phyloP scores from a whole-genome alignment of 2,329 filamentous ascomycete species.

The Beauveria asiatica region DNA sequence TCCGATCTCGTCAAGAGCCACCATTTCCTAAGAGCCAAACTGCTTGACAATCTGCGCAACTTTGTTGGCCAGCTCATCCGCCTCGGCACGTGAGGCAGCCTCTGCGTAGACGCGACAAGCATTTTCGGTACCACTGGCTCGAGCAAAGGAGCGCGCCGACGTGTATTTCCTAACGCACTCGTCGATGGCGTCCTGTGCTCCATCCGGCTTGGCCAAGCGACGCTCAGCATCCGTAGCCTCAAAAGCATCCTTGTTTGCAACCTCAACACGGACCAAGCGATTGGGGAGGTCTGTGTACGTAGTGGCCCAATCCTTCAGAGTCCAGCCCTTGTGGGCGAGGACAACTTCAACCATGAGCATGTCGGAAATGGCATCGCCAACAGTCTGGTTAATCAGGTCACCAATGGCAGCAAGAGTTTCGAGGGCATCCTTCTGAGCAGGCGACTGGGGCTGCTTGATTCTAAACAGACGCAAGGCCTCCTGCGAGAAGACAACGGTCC shows the following conservation, averaged over 20 bases:
- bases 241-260: conserved; percentile 81
- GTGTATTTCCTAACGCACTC: conserved; percentile 82
- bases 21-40: conserved; percentile 26
- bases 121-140: conserved; percentile 92
- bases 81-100: conserved; percentile 79
- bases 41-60: conserved; percentile 69
- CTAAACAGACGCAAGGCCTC: conserved; percentile 72
- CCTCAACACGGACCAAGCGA: conserved; percentile 86
- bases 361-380: conserved; percentile 92
- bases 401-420: conserved; percentile 75
- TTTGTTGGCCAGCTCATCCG: conserved; percentile 80
- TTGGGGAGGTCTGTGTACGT: conserved; percentile 95
- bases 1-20: neutral
- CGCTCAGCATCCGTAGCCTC: conserved; percentile 88
- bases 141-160: conserved; percentile 80
- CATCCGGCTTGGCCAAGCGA: conserved; percentile 68
- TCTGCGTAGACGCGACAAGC: conserved; percentile 94
- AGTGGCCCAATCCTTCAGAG: conserved; percentile 79
- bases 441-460: conserved; percentile 75
- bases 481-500: conserved; percentile 88
- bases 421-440: conserved; percentile 82
- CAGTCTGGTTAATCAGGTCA: conserved; percentile 95
- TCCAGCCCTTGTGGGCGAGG: conserved; percentile 90
- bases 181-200: conserved; percentile 81
- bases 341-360: conserved; percentile 94